phyloP scores from a whole-genome alignment of 257 asterid species.

The Plantago ovata region DNA sequence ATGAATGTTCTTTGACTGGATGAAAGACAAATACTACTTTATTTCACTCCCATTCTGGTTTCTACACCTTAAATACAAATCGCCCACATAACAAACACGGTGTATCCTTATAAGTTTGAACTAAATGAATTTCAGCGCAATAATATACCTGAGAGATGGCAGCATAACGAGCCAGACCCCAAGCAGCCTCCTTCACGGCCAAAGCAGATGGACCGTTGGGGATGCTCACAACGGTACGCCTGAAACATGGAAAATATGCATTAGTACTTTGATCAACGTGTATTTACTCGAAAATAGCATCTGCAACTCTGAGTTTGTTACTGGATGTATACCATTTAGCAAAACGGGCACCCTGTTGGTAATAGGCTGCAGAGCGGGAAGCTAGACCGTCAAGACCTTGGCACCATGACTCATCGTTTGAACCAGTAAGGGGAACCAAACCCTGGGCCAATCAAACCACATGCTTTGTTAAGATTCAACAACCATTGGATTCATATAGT shows the following conservation, averaged over 20 bases:
- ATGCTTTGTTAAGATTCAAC: neutral
- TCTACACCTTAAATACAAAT: too few relatives aligned
- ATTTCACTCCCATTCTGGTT: too few relatives aligned
- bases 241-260: constrained; percentile 15
- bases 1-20: too few relatives aligned
- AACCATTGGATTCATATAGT: neutral
- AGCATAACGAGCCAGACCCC: constrained; percentile 97
- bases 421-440: constrained; percentile 90
- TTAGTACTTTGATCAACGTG: neutral
- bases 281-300: too few relatives aligned
- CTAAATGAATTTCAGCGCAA: neutral
- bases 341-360: constrained; percentile 95
- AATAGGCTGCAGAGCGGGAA: constrained; percentile 93
- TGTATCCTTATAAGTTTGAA: neutral
- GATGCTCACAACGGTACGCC: constrained; percentile 98
- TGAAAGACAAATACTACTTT: too few relatives aligned
- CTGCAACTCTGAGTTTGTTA: neutral
- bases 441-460: constrained; percentile 39
- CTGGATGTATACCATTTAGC: constrained; percentile 67
- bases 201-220: constrained; percentile 92
- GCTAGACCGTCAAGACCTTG: constrained; percentile 99
- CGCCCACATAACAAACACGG: neutral
- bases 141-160: constrained; percentile 79
- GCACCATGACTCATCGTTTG: constrained; percentile 96
- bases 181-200: constrained; percentile 97